Conservation (phyloP, 495 filamentous ascomycete species). For the Penicillium canescens region DNA sequence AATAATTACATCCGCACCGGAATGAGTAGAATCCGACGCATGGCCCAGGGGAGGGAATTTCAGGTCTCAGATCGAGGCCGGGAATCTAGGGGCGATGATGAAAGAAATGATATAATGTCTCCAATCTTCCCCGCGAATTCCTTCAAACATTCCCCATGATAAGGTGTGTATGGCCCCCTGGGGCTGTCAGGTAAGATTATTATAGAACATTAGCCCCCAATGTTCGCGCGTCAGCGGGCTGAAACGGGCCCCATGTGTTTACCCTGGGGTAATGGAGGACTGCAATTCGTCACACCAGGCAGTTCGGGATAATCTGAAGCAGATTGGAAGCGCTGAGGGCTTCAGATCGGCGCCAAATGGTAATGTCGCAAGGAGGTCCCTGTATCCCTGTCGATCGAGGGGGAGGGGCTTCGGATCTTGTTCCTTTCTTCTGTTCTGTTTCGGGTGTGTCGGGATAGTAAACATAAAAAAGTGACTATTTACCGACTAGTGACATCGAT, state of each 20-base stretch:
- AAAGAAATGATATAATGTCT: slow-evolving; percentile 21
- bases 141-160: slow-evolving; percentile 11
- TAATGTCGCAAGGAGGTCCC: slow-evolving; percentile 18
- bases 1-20: slow-evolving; percentile 7
- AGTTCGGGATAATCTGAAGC: slow-evolving; percentile 23
- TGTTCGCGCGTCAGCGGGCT: slow-evolving; percentile 13
- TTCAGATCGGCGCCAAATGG: slow-evolving; percentile 29
- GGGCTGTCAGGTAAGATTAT: slow-evolving; percentile 7
- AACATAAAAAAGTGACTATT: not conserved
- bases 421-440: not conserved
- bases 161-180: slow-evolving; percentile 12
- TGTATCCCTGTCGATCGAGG: slow-evolving; percentile 21
- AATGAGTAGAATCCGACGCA: slow-evolving; percentile 18
- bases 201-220: slow-evolving; percentile 17
- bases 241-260: slow-evolving; percentile 13
- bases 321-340: slow-evolving; percentile 32
- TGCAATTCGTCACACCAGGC: slow-evolving; percentile 23
- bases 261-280: slow-evolving; percentile 12
- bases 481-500: not conserved
- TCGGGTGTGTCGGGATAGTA: no score
- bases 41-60: slow-evolving; percentile 25
- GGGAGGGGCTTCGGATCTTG: not conserved
- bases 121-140: slow-evolving; percentile 22
- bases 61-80: slow-evolving; percentile 16
- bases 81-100: slow-evolving; percentile 24